Conservation (phyloP, 2,329 filamentous ascomycete genomes). For the Colletotrichum limetticola region DNA sequence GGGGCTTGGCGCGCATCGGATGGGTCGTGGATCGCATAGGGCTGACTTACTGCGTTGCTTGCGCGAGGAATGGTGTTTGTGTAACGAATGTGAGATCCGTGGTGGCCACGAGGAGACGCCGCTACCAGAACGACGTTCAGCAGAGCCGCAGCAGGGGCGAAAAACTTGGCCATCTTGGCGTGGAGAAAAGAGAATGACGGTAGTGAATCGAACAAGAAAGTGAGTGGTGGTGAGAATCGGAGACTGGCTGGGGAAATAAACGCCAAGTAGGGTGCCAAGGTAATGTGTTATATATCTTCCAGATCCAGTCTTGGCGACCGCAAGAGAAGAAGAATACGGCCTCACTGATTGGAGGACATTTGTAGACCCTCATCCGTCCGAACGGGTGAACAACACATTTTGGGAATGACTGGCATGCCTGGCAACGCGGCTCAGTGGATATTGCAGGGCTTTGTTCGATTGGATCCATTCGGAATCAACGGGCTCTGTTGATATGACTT, state of each 20-base stretch:
- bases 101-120: slow-evolving; percentile 3
- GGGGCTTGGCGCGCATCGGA: not conserved
- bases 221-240: not conserved
- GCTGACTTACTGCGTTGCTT: slow-evolving; percentile 10
- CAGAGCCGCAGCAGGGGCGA: slow-evolving; percentile 22
- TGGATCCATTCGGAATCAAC: not conserved
- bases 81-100: not conserved
- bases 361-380: slow-evolving; percentile 15
- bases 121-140: slow-evolving; percentile 22
- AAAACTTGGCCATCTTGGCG: slow-evolving; percentile 29
- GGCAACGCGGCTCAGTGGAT: slow-evolving; percentile 6
- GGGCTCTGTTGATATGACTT: not conserved
- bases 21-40: not conserved
- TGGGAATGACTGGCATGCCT: slow-evolving; percentile 21
- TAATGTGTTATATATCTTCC: slow-evolving; percentile 24
- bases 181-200: not conserved
- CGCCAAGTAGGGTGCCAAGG: slow-evolving; percentile 17
- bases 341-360: slow-evolving; percentile 19
- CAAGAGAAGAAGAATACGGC: not conserved
- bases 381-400: slow-evolving; percentile 13
- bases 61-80: not conserved
- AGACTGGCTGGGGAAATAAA: slow-evolving; percentile 3
- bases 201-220: slow-evolving; percentile 15
- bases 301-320: slow-evolving; percentile 5
- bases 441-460: not conserved